Evolutionary conservation across 257 asterid species (phyloP).

Genomic region (Jacaranda copaia): DNA sequence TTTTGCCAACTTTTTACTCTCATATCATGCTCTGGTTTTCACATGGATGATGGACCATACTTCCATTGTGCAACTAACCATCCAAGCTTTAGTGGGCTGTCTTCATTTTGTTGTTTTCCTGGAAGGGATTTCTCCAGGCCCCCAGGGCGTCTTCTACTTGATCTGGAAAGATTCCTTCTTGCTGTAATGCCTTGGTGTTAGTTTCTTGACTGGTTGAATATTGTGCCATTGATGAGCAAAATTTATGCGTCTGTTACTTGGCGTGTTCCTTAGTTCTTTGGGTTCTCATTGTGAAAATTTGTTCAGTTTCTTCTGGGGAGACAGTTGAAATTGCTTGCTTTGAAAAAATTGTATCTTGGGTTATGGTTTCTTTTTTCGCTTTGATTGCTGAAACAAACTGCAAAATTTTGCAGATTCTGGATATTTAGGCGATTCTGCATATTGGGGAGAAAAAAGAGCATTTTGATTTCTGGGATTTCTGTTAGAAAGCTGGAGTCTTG

Average conservation of each 20-base stretch:
- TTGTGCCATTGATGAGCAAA: neutral
- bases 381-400: conserved; percentile 14
- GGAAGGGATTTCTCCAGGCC: conserved; percentile 24
- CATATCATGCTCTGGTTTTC: conserved; percentile 31
- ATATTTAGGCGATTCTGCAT: conserved; percentile 2
- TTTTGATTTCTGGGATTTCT: conserved; percentile 21
- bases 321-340: conserved; percentile 17
- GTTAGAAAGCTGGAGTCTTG: neutral
- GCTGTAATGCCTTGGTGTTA: neutral
- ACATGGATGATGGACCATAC: conserved; percentile 50
- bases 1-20: conserved; percentile 40
- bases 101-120: conserved; percentile 31
- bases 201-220: conserved; percentile 12
- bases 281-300: conserved; percentile 11
- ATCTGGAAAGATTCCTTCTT: conserved; percentile 37
- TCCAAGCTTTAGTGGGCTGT: conserved; percentile 44
- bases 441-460: neutral
- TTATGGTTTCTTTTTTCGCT: conserved; percentile 40
- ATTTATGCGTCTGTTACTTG: neutral
- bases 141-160: conserved; percentile 31
- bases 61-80: conserved; percentile 36
- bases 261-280: conserved; percentile 25
- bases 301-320: conserved; percentile 11
- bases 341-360: conserved; percentile 40
- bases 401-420: conserved; percentile 15